phyloP scores from a whole-genome alignment of 2,329 filamentous ascomycete genomes.

The Aspergillus spinulosporus region DNA sequence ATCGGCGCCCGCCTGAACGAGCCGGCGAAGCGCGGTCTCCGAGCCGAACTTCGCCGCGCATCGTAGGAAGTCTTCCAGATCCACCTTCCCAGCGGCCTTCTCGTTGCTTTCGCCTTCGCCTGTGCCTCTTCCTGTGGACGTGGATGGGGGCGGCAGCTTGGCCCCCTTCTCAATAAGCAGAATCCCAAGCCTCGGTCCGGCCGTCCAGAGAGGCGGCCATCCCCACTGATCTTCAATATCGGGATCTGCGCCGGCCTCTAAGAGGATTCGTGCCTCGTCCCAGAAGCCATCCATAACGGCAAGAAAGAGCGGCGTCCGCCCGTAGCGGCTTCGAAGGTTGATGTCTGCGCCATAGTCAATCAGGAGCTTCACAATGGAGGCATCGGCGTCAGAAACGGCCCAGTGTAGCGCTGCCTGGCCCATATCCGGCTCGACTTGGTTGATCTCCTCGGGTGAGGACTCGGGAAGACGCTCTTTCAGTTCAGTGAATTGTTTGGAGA shows the following conservation, averaged over 20 bases:
- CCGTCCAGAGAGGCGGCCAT: background rate
- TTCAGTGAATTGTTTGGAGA: background rate
- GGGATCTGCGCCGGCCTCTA: slow-evolving; percentile 1
- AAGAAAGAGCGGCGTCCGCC: slow-evolving; percentile 2
- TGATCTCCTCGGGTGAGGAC: background rate
- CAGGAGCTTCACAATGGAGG: background rate
- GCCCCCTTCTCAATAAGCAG: slow-evolving; percentile 2
- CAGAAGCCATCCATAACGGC: background rate
- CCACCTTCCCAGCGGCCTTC: background rate
- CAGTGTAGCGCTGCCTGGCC: slow-evolving; percentile 13
- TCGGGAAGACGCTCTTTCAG: slow-evolving; percentile 1
- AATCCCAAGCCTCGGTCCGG: background rate
- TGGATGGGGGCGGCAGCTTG: background rate
- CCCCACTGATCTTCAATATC: background rate
- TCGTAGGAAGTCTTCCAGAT: background rate
- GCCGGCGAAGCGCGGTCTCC: background rate
- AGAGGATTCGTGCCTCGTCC: background rate
- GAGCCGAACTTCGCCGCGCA: background rate
- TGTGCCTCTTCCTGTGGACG: too few relatives aligned
- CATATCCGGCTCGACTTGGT: slow-evolving; percentile 13
- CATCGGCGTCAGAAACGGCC: background rate
- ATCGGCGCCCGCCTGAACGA: slow-evolving; percentile 4
- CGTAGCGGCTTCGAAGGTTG: slow-evolving; percentile 7
- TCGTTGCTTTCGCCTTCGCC: background rate
- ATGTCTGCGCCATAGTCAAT: slow-evolving; percentile 8